Percentiles rank a stretch among this genome's conserved stretches.
phyloP scores from a whole-genome alignment of 371 early-diverging fungal species.

The Mucor lusitanicus region DNA sequence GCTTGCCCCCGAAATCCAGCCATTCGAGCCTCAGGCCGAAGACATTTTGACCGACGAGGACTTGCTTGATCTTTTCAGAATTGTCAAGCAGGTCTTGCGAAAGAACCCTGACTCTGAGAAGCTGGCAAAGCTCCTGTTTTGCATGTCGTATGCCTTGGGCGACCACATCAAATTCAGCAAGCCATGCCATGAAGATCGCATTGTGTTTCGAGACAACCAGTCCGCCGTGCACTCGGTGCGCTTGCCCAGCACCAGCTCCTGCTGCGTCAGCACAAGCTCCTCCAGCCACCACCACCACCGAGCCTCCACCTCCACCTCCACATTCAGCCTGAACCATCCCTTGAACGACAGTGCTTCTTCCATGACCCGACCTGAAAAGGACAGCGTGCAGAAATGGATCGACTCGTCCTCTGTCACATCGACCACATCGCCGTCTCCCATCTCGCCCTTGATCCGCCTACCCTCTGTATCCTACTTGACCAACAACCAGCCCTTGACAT shows the following conservation, averaged over 20 bases:
- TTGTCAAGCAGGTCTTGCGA: conserved; percentile 40
- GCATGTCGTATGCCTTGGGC: conserved; percentile 44
- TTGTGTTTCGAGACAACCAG: conserved; percentile 34
- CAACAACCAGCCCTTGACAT: neutral
- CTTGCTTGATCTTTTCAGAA: conserved; percentile 43
- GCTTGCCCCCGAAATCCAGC: conserved; percentile 19
- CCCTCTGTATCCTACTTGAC: conserved; percentile 37
- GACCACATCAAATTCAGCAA: conserved; percentile 43
- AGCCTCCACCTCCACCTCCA: neutral
- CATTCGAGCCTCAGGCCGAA: conserved; percentile 42
- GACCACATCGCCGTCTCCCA: conserved; percentile 4
- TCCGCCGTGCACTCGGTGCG: conserved; percentile 27
- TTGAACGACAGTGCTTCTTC: neutral
- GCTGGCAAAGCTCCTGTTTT: conserved; percentile 45
- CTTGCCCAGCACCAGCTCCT: conserved; percentile 28
- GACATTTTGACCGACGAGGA: conserved; percentile 50
- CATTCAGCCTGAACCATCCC: neutral
- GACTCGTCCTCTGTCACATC: conserved; percentile 22
- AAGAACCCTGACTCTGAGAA: conserved; percentile 42
- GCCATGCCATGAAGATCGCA: conserved; percentile 38
- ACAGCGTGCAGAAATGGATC: conserved; percentile 24
- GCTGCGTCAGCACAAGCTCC: conserved; percentile 12
- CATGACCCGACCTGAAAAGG: conserved; percentile 4
- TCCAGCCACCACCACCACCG: neutral
- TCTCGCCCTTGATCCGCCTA: conserved; percentile 21